Conservation (phyloP, 2,329 filamentous ascomycete genomes). For the Setomelanomma holmii region DNA sequence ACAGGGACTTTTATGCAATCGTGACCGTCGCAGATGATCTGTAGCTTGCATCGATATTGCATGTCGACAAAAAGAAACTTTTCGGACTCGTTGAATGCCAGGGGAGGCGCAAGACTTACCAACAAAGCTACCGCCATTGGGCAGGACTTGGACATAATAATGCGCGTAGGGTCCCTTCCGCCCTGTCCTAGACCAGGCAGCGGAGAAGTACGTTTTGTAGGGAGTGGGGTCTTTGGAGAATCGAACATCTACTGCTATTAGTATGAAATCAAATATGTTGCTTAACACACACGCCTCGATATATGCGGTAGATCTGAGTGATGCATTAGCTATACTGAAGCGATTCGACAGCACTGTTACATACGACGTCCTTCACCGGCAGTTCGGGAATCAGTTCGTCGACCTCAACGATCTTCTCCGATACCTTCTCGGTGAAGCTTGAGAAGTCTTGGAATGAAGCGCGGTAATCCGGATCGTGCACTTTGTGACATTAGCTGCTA, state of each 20-base stretch:
- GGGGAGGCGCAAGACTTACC: conserved; percentile 59
- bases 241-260: conserved; percentile 66
- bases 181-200: conserved; percentile 86
- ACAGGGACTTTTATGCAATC: too few species aligned
- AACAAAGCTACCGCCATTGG: conserved; percentile 69
- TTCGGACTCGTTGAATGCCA: too few species aligned
- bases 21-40: too few species aligned
- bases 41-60: too few species aligned
- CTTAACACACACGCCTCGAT: conserved; percentile 58
- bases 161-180: conserved; percentile 71
- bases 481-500: conserved; percentile 53
- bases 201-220: conserved; percentile 89
- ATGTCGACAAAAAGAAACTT: too few species aligned
- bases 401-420: conserved; percentile 71
- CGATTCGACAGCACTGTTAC: conserved; percentile 22
- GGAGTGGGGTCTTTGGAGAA: conserved; percentile 86
- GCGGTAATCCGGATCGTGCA: conserved; percentile 80
- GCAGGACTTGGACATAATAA: conserved; percentile 87
- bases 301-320: conserved; percentile 77
- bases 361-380: conserved; percentile 79
- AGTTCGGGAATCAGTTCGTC: conserved; percentile 88
- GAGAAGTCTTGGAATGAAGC: conserved; percentile 82
- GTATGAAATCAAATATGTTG: neutral
- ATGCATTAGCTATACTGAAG: conserved; percentile 11
- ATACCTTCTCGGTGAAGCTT: conserved; percentile 75